Base-by-base conservation (phyloP, 352 stramenopile genomes). In the Pythium vanterpoolii region DNA sequence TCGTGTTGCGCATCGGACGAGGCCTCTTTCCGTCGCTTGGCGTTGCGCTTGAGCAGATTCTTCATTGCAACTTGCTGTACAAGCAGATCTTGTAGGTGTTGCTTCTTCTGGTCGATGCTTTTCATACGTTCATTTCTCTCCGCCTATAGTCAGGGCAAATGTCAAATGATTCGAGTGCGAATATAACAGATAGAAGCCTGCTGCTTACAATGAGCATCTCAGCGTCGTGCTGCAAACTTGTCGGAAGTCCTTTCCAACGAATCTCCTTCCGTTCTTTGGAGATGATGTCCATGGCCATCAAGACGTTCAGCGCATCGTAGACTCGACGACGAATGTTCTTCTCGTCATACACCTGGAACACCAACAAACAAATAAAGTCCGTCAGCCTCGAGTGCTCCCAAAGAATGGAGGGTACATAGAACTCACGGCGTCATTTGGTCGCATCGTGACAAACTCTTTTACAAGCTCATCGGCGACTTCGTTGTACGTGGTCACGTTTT, bases 211-310 rank as follows among this genome's bases (percentile, higher is more conserved):
- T 66, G 33, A 97, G 73, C 66, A 89, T 79, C 45, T 97, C 83
- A 7, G 95, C 77, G 54, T 98, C 87, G 42, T 96, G 79, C 51
- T 95, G 76, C 26, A 89, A 60, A 70, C 87, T 93, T 34, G 78
- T 86, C 18, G 81, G 83, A 33, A 95, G 72, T 6, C 80, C 87
- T 66, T 83, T 93, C 84, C 82, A 97, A 36, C 76, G 74, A 62
- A 93, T 98, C 54, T 96, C 85, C 62, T 98, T 97, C 23, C 96
- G 96, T 56, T 98, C 94, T 72, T 98, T 98, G 27, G 83, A 93
- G 53, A 99, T 98, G 51, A 99, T 98, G 46, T 98, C 95, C 92
- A 98, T 98, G 13, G 96, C 96, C 92, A 98, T 98, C 24, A 99
- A 73, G 16, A 99, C 96, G 68, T 99, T 98, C 14, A 99, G 72